phyloP scores from a whole-genome alignment of 2,329 filamentous ascomycete genomes.

The Celoporthe dispersa region DNA sequence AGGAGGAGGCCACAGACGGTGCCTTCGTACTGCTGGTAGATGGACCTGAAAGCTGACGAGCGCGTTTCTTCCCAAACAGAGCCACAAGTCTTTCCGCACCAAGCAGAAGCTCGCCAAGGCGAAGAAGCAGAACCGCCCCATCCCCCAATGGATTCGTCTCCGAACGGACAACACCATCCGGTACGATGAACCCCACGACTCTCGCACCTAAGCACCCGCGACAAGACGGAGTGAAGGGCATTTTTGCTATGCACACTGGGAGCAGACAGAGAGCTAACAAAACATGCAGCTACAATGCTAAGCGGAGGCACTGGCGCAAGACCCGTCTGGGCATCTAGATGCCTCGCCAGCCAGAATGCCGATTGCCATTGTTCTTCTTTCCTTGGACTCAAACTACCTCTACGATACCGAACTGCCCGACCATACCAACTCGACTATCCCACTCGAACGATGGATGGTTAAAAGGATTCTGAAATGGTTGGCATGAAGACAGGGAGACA shows the following conservation, averaged over 20 bases:
- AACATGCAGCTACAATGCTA: conserved; percentile 92
- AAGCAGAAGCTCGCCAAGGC: conserved; percentile 99
- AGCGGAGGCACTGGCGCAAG: conserved; percentile 99
- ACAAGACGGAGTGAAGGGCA: neutral
- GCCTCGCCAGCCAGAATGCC: conserved; percentile 47
- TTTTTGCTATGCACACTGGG: neutral
- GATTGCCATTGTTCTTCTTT: conserved; percentile 34
- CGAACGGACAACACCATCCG: conserved; percentile 99
- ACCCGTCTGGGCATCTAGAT: conserved; percentile 97
- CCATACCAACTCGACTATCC: conserved; percentile 4
- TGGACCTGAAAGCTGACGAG: conserved; percentile 26
- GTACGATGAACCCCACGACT: conserved; percentile 61
- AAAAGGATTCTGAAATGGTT: conserved; percentile 22
- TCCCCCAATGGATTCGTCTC: conserved; percentile 99
- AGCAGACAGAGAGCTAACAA: conserved; percentile 26
- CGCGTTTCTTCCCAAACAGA: conserved; percentile 58
- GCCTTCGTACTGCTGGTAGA: conserved; percentile 9
- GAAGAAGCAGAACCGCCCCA: conserved; percentile 99
- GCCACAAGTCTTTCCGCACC: conserved; percentile 99
- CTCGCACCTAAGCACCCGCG: neutral
- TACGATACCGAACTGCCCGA: conserved; percentile 25
- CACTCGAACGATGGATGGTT: conserved; percentile 36
- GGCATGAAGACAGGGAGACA: conserved; percentile 19
- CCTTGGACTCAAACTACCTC: conserved; percentile 22
- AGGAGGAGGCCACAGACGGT: neutral